Evolutionary conservation across 805 yeast genomes (phyloP).

Genomic region (Saccharomycopsis fodiens): DNA sequence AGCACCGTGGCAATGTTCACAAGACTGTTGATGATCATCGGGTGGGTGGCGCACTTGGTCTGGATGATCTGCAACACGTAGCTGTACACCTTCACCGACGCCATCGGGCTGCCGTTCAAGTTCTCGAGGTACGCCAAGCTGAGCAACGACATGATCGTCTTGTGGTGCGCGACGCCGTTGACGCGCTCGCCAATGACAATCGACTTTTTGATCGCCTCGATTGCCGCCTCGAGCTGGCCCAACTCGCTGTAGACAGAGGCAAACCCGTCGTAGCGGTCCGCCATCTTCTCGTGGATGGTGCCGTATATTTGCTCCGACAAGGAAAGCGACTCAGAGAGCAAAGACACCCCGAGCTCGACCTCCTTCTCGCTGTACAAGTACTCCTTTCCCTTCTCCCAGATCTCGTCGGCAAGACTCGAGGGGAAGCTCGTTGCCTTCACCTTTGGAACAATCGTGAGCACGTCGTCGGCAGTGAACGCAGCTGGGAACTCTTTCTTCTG

Average conservation of each 20-base stretch:
- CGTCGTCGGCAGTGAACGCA: conserved; percentile 44
- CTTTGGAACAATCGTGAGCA: conserved; percentile 69
- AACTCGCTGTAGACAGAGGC: conserved; percentile 57
- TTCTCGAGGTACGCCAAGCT: conserved; percentile 72
- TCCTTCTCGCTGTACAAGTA: conserved; percentile 29
- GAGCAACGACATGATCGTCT: conserved; percentile 60
- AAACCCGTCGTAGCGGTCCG: conserved; percentile 56
- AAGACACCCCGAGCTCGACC: conserved; percentile 52
- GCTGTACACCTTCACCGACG: conserved; percentile 54
- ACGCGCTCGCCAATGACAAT: conserved; percentile 71
- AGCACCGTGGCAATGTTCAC: conserved; percentile 55
- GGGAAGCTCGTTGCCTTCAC: conserved; percentile 63
- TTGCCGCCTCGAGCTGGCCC: conserved; percentile 50
- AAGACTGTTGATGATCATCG: conserved; percentile 58
- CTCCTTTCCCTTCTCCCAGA: conserved; percentile 55
- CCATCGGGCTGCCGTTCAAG: conserved; percentile 46
- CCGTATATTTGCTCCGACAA: conserved; percentile 84
- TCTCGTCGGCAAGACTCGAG: conserved; percentile 65
- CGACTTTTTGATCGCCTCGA: conserved; percentile 58
- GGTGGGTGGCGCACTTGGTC: conserved; percentile 54
- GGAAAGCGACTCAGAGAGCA: conserved; percentile 62
- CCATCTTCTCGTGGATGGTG: conserved; percentile 68
- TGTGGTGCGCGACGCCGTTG: conserved; percentile 72
- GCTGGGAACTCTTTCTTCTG: conserved; percentile 40
- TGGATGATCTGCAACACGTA: conserved; percentile 58